Base-by-base conservation (phyloP, 2,329 filamentous ascomycete genomes). In the Dothiorella sarmentorum region DNA sequence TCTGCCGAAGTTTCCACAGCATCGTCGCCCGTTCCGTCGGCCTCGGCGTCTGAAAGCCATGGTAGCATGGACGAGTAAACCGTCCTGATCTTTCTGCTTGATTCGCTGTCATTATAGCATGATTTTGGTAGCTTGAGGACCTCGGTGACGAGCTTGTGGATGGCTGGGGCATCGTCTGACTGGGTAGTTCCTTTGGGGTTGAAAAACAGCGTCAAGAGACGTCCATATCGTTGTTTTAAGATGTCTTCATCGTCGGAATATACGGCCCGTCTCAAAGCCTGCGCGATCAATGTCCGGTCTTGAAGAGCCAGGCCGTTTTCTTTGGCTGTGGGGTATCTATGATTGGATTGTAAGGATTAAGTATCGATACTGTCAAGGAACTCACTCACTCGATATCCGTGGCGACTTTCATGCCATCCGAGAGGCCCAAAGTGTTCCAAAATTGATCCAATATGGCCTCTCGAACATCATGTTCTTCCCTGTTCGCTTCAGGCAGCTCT, bases 161-260 rank as follows among this genome's bases (percentile, higher is more conserved):
- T 40, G 1, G 45, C 45, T 11, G 56, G 44, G 0, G 44, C 56
- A 33, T 52, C 56, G 18, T 52, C 45, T 7, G 44, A 42, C 40
- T 52, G 56, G 3, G 35, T 52, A 3, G 44, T 51, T 17, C 51
- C 38, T 24, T 53, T 7, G 61, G 64, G 29, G 64, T 58, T 29
- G 33, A 62, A 72, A n/a, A 68, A 64, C 17, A 64, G 61, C 10
- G 69, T 66, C 15, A 67, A 61, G 7, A 74, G 63, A 27, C 69
- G 65, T 7, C 64, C 63, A 45, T 68, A 70, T 44, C 72, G 67
- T 59, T 73, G 68, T 59, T 73, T 66, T 11, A 72, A 33, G 4
- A 64, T 68, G 26, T 69, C 52, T 2, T 53, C 26, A 15, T 58
- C 40, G 15, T 69, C 56, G n/a, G 71, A 66, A n/a, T 71, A 65